A percentile compares a stretch with the other conserved stretches of the same genome.
Conservation (phyloP, 495 filamentous ascomycete species). For the Durotheca rogersii region DNA sequence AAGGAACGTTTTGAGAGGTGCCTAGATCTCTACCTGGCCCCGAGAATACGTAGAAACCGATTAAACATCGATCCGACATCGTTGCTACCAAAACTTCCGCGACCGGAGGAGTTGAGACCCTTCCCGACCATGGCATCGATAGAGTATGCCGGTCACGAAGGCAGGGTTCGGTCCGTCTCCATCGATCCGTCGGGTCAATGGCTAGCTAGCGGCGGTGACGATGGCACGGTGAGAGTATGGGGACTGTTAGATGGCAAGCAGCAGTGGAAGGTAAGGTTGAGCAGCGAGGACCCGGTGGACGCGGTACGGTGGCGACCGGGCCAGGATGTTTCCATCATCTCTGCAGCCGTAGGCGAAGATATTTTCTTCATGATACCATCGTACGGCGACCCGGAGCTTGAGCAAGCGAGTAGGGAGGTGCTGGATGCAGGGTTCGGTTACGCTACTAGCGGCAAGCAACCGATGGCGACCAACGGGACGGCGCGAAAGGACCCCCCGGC, state of each 20-base stretch:
- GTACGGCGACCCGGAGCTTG: slow-evolving; percentile 65
- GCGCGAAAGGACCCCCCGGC: slow-evolving; percentile 72
- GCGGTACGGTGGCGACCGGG: slow-evolving; percentile 86
- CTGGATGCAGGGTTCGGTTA: slow-evolving; percentile 89
- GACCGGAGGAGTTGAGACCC: slow-evolving; percentile 85
- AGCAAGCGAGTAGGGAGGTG: slow-evolving; percentile 69
- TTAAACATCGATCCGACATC: slow-evolving; percentile 96
- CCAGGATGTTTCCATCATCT: slow-evolving; percentile 75
- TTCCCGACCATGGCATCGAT: slow-evolving; percentile 88
- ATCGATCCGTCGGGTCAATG: slow-evolving; percentile 76
- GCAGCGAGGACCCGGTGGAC: slow-evolving; percentile 80
- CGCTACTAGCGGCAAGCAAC: slow-evolving; percentile 65
- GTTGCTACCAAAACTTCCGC: slow-evolving; percentile 90
- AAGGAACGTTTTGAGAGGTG: slow-evolving; percentile 96
- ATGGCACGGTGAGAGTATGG: slow-evolving; percentile 91
- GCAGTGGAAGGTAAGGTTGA: slow-evolving; percentile 78
- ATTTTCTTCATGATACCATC: slow-evolving; percentile 81
- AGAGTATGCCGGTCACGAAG: slow-evolving; percentile 83
- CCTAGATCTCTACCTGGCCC: slow-evolving; percentile 92
- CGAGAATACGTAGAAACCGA: slow-evolving; percentile 85
- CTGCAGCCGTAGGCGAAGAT: slow-evolving; percentile 80
- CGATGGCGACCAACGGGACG: slow-evolving; percentile 51
- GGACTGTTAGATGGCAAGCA: slow-evolving; percentile 84
- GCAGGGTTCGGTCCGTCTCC: slow-evolving; percentile 77
- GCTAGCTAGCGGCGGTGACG: slow-evolving; percentile 90